phyloP scores from a whole-genome alignment of 345 rosid species.

The Brassica rapa region DNA sequence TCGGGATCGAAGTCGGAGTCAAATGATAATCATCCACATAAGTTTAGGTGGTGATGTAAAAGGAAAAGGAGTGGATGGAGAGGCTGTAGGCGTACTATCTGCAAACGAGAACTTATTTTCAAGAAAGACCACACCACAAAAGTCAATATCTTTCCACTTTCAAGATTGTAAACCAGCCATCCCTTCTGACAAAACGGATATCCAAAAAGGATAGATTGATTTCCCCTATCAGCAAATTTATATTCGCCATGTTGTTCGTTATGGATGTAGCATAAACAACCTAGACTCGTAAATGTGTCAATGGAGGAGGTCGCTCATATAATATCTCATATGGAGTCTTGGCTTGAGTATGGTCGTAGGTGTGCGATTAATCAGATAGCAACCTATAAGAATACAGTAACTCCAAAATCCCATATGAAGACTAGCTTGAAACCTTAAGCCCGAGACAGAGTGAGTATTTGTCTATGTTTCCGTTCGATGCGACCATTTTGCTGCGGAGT shows the following conservation, averaged over 20 bases:
- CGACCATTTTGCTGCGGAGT: not conserved
- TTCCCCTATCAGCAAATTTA: not conserved
- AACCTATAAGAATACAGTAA: not conserved
- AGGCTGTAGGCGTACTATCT: no score
- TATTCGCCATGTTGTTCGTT: not conserved
- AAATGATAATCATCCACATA: no score
- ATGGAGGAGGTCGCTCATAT: not conserved
- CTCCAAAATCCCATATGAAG: not conserved
- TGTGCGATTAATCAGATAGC: not conserved
- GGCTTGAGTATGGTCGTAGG: no score
- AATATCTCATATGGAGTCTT: no score
- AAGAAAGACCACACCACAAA: not conserved
- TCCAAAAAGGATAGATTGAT: not conserved
- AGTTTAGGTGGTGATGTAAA: no score
- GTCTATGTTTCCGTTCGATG: not conserved
- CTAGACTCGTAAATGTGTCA: not conserved
- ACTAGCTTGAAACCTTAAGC: not conserved
- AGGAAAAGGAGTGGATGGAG: no score
- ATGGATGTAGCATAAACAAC: not conserved
- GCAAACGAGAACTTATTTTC: no score
- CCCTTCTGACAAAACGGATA: not conserved
- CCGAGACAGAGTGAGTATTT: not conserved
- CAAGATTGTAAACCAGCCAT: not conserved
- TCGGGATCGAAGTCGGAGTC: no score
- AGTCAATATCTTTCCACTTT: not conserved